These are phyloP conservation scores for Pichia sp. DNA, from an alignment of 1,139 yeast genomes.

Conservation along the genomic window DNA sequence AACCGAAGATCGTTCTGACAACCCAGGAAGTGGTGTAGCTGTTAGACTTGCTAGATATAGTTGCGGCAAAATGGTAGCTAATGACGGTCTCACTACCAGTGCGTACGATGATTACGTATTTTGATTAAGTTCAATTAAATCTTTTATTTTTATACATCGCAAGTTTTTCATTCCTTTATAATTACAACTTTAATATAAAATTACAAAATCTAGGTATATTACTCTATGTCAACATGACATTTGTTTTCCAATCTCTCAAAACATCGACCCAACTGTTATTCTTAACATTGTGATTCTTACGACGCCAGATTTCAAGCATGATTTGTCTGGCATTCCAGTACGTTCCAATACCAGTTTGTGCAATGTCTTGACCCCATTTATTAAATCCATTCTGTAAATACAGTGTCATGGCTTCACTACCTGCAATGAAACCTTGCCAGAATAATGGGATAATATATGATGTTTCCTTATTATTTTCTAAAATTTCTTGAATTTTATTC, in stretches of 20 bases:
- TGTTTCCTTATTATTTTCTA: conserved; percentile 39
- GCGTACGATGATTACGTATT: no score
- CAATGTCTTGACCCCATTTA: conserved; percentile 79
- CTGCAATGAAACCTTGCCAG: conserved; percentile 91
- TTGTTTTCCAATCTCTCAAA: conserved; percentile 81
- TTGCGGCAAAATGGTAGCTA: no score
- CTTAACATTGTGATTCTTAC: conserved; percentile 57
- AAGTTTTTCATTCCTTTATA: no score
- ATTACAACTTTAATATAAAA: no score
- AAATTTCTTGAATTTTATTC: conserved; percentile 58
- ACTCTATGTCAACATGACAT: conserved; percentile 61
- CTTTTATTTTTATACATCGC: no score
- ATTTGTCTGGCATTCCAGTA: conserved; percentile 86
- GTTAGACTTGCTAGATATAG: no score
- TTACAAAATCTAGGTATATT: no score
- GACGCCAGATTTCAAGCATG: conserved; percentile 84
- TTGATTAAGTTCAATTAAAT: no score
- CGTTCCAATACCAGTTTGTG: conserved; percentile 73
- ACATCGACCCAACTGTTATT: conserved; percentile 79
- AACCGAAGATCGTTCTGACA: no score
- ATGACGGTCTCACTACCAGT: no score
- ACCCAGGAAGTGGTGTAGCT: no score
- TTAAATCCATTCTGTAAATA: conserved; percentile 65
- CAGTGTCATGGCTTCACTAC: conserved; percentile 69
- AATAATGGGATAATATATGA: conserved; percentile 69